phyloP scores from a whole-genome alignment of 176 grass and related monocot species.

The Phyllostachys edulis region DNA sequence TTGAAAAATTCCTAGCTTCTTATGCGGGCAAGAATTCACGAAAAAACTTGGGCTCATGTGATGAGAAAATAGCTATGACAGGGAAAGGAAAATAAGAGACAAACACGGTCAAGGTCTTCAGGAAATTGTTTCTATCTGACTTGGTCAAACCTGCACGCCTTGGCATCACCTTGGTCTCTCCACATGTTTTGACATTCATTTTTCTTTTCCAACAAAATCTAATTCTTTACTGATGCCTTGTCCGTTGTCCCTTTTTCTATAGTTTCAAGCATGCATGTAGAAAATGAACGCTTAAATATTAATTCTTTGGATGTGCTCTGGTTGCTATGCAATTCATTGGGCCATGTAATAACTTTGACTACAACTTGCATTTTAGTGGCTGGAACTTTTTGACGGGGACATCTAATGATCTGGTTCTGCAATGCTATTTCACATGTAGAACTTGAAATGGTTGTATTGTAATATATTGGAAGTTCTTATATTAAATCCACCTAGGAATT shows the following conservation, averaged over 20 bases:
- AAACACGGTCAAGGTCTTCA: background rate
- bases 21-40: background rate
- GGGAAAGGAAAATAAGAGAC: background rate
- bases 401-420: background rate
- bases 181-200: conserved; percentile 10
- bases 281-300: background rate
- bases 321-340: conserved; percentile 1
- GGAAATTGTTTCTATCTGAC: background rate
- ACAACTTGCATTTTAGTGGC: conserved; percentile 8
- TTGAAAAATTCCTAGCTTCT: background rate
- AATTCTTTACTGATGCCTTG: background rate
- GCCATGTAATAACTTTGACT: background rate
- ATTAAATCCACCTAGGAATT: background rate
- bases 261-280: conserved; percentile 1
- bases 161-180: background rate
- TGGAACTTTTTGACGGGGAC: background rate
- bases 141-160: background rate
- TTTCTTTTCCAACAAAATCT: background rate
- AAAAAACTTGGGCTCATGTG: conserved; percentile 1
- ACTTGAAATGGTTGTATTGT: background rate
- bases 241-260: background rate
- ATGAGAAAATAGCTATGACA: background rate
- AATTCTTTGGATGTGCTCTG: background rate
- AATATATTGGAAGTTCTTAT: conserved; percentile 1
- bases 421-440: background rate